phyloP scores from a whole-genome alignment of 495 filamentous ascomycete genomes.

The Penicillium atrosanguineum region DNA sequence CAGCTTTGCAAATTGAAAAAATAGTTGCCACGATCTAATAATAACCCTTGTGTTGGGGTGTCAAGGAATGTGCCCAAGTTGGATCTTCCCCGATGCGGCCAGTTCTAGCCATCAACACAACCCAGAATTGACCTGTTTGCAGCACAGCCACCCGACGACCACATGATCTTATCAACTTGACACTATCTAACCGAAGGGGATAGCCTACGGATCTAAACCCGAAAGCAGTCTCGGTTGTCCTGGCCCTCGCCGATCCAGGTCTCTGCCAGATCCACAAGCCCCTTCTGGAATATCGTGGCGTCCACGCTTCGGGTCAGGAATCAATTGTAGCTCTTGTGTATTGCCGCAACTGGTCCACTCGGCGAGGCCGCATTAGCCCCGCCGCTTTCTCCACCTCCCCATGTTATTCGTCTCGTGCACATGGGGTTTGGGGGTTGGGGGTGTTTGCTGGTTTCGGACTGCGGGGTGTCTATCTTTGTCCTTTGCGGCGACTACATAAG shows the following conservation, averaged over 20 bases:
- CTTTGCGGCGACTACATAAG: neutral
- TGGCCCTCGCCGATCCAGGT: neutral
- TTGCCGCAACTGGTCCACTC: neutral
- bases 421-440: neutral
- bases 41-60: neutral
- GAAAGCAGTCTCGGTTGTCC: neutral
- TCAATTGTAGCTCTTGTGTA: conserved; percentile 2
- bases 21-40: neutral
- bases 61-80: conserved; percentile 3
- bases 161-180: neutral
- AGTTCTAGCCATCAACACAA: neutral
- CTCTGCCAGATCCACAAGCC: neutral
- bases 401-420: neutral
- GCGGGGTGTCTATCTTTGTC: neutral
- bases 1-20: too few species aligned
- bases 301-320: conserved; percentile 10
- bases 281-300: conserved; percentile 5
- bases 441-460: neutral
- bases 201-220: too few species aligned
- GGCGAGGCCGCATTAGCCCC: conserved; percentile 10
- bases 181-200: neutral
- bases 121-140: neutral
- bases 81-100: conserved; percentile 11
- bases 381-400: conserved; percentile 6
- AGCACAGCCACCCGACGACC: neutral